Evolutionary conservation across 352 stramenopile genomes (phyloP), one percentile per base, ranked within the genome.

Genomic region (Phytopythium vexans): DNA sequence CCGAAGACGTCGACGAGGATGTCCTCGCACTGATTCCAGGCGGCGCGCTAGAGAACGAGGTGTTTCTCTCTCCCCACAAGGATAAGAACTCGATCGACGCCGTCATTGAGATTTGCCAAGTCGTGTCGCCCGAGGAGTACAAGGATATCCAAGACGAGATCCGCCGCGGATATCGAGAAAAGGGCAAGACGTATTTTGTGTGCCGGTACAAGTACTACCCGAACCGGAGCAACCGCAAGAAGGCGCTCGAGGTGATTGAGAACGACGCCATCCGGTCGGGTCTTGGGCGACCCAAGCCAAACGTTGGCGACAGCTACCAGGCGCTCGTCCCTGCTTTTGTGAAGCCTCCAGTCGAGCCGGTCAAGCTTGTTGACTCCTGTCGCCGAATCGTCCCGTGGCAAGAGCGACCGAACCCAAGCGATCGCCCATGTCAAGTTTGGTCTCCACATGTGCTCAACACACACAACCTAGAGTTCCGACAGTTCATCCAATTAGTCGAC

Each of bases 151-250:
- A 86, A 56, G 49, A 67, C 32, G 80, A 91, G 32, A 82, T 94
- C 56, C 76, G 77, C 39, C 77, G 81, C 14, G 82, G 82, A 10
- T 89, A 78, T 54, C 73, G 77, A 15, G 81, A 91, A 44, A 86
- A 85, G 55, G 67, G 68, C 2, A 60, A 68, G 32, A 82, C 61
- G 21, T 88, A 69, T 47, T 94, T 79, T 21, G 76, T 91, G 3
- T 94, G 84, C 48, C 82, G 84, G 16, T 94, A 78, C 58, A 91
- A 90, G 62, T 94, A 91, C 50, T 89, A 89, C 61, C 82, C 82
- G 7, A 77, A 73, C 39, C 67, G 81, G 39, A 70, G 72, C 45
- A 77, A 73, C 44, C 54, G 72, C 15, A 88, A 84, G 63, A 85
- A 86, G 48, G 75, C 84, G 36, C 63, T 94, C 9, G 74, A 87